A percentile compares a stretch with the other conserved stretches of the same genome.
phyloP scores from a whole-genome alignment of 2,329 filamentous ascomycete genomes.

The Beauveria sp. region DNA sequence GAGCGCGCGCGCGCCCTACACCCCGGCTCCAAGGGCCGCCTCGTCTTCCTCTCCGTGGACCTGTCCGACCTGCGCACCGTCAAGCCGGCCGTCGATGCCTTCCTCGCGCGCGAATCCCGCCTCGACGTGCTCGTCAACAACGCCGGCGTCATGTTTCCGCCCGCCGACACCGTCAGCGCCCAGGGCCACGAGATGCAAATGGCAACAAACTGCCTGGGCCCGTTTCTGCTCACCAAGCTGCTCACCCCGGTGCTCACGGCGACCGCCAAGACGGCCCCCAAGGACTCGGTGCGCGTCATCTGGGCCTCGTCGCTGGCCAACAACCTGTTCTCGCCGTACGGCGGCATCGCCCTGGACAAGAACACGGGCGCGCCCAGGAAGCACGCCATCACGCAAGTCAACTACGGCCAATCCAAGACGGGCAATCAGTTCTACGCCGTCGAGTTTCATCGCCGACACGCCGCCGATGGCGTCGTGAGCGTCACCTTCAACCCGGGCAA shows the following conservation, averaged over 20 bases:
- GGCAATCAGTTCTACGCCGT: conserved; percentile 17
- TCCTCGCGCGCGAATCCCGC: conserved; percentile 15
- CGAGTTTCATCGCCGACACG: conserved; percentile 19
- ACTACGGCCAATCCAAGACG: conserved; percentile 19
- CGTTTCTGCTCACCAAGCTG: conserved; percentile 27
- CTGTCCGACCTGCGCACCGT: conserved; percentile 23
- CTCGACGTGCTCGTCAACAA: conserved; percentile 32
- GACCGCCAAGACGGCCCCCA: conserved; percentile 21
- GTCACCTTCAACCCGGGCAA: conserved; percentile 27
- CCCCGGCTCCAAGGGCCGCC: conserved; percentile 25
- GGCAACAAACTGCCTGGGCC: conserved; percentile 29
- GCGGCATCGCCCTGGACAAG: neutral
- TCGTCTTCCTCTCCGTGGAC: conserved; percentile 35
- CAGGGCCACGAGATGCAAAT: conserved; percentile 31
- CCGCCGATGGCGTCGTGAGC: conserved; percentile 17
- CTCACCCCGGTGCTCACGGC: conserved; percentile 23
- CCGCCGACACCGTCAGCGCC: conserved; percentile 25
- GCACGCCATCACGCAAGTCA: conserved; percentile 11
- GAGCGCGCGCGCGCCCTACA: conserved; percentile 24
- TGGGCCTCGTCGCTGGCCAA: conserved; percentile 18
- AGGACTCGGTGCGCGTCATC: conserved; percentile 15
- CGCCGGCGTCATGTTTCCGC: conserved; percentile 29
- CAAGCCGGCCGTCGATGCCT: conserved; percentile 18
- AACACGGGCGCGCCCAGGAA: neutral
- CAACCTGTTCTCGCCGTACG: conserved; percentile 12